Evolutionary conservation across 306 rosid species (phyloP).

Genomic region (Fragaria nilgerrensis): DNA sequence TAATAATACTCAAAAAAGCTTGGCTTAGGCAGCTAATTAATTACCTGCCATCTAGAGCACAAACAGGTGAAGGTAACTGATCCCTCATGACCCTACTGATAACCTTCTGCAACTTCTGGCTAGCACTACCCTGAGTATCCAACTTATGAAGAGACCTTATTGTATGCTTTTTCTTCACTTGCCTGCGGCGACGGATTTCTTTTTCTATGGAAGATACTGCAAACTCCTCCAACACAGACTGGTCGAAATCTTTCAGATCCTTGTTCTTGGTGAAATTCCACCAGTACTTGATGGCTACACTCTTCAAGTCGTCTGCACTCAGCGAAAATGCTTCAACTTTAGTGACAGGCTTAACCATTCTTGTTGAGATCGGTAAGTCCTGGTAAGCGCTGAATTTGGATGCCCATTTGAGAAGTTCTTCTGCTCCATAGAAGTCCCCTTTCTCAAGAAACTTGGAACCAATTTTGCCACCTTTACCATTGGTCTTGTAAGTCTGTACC

Average conservation of each 20-base stretch:
- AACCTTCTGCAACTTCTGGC: neutral
- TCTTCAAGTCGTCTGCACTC: neutral
- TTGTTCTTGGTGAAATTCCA: constrained; percentile 5
- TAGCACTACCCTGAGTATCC: neutral
- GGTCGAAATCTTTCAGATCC: neutral
- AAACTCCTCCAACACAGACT: neutral
- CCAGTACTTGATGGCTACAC: neutral
- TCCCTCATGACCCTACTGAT: neutral
- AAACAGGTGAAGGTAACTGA: neutral
- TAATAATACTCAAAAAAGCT: neutral
- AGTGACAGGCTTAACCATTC: constrained; percentile 25
- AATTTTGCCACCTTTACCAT: neutral
- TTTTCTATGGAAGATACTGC: neutral
- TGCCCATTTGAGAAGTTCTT: constrained; percentile 29
- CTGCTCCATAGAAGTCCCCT: constrained; percentile 13
- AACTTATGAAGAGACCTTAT: neutral
- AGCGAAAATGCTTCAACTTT: neutral
- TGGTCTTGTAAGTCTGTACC: neutral
- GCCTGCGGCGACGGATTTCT: neutral
- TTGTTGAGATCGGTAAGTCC: constrained; percentile 37
- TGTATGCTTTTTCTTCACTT: neutral
- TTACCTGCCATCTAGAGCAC: neutral
- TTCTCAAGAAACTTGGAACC: neutral
- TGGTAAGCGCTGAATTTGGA: constrained; percentile 31
- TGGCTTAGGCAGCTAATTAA: neutral